Evolutionary conservation across 139 green algal genomes (phyloP).

Genomic region (Micractinium conductrix): DNA sequence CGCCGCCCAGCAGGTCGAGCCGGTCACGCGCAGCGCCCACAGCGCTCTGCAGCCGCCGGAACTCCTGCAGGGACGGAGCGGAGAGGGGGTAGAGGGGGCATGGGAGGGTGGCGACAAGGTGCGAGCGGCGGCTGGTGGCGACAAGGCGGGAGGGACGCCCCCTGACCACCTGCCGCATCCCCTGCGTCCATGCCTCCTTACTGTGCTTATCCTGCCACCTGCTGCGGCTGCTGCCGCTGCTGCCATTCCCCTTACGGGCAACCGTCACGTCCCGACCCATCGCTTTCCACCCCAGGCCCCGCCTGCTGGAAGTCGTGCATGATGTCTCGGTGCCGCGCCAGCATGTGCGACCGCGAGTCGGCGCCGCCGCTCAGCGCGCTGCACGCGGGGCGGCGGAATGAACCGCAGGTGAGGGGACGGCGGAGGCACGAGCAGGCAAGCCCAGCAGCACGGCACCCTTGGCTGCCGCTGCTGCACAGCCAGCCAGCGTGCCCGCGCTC

Average conservation of each 20-base stretch:
- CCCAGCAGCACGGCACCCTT: neutral
- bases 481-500: no score
- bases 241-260: no score
- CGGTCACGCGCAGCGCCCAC: constrained; percentile 73
- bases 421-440: neutral
- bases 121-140: no score
- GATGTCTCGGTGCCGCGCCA: constrained; percentile 94
- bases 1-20: constrained; percentile 70
- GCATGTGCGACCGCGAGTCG: constrained; percentile 84
- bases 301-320: constrained; percentile 89
- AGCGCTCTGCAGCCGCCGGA: constrained; percentile 68
- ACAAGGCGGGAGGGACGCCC: no score
- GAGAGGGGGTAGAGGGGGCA: neutral
- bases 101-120: neutral
- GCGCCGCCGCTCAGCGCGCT: constrained; percentile 56
- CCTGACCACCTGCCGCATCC: no score
- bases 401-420: neutral
- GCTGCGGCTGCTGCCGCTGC: no score
- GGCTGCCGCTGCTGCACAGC: no score
- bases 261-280: no score
- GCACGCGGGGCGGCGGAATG: neutral
- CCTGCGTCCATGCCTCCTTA: no score
- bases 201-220: no score
- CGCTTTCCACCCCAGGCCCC: no score
- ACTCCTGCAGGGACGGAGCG: constrained; percentile 73